Evolutionary conservation across 192 early-diverging fungal species (phyloP).

Genomic region (Podila minutissima): DNA sequence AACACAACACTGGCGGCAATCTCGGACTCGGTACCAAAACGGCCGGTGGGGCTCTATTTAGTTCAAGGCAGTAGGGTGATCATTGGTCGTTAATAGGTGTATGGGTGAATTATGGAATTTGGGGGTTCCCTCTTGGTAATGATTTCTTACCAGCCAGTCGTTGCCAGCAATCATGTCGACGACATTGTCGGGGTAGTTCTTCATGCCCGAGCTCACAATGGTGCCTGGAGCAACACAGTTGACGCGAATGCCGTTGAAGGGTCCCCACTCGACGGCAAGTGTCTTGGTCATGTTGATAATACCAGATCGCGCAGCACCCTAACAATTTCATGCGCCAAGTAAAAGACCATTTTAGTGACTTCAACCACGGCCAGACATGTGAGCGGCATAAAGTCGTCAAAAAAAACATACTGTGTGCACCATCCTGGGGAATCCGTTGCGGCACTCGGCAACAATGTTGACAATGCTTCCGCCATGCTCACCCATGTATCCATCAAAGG

Average conservation of each 20-base stretch:
- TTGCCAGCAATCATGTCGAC: constrained; percentile 36
- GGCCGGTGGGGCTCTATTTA: constrained; percentile 55
- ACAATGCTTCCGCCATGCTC: constrained; percentile 56
- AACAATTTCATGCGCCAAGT: background rate
- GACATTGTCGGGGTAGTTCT: constrained; percentile 58
- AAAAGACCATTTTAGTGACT: background rate
- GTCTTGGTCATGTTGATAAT: constrained; percentile 66
- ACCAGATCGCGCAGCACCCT: constrained; percentile 62
- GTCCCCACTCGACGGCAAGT: constrained; percentile 60
- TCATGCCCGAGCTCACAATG: constrained; percentile 61
- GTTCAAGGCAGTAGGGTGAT: background rate
- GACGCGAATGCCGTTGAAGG: constrained; percentile 57
- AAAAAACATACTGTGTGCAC: constrained; percentile 41
- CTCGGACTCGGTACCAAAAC: constrained; percentile 64
- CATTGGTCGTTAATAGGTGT: background rate
- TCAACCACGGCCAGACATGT: background rate
- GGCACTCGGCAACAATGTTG: constrained; percentile 59
- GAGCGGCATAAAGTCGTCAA: constrained; percentile 1
- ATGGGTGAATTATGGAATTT: no score
- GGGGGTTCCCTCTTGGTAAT: no score
- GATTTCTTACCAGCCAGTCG: constrained; percentile 43
- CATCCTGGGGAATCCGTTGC: constrained; percentile 55
- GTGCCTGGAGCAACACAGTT: constrained; percentile 66
- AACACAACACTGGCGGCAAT: constrained; percentile 59
- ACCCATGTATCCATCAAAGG: constrained; percentile 54